Base-by-base conservation (phyloP, 257 asterid genomes). In the Scutellaria baicalensis region DNA sequence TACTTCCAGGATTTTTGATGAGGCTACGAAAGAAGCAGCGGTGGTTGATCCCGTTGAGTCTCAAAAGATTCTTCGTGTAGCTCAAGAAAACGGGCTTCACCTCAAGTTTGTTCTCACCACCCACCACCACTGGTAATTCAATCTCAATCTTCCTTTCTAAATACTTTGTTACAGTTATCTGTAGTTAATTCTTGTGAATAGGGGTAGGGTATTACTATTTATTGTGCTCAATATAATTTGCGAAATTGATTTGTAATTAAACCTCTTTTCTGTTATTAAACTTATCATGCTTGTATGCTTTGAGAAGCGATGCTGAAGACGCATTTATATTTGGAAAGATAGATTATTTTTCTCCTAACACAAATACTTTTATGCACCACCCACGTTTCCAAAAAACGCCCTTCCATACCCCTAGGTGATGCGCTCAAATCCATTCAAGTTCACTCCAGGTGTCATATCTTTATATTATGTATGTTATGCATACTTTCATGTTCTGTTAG, bases 11-110 rank as follows among this genome's bases (percentile, higher is more conserved):
- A 83, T 85, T 52, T 64, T 85, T 1, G 96, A 90, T 64, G 96
- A 87, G 66, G 66, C 77, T n/a, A 83, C 95, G 6, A 93, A 88
- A 74, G 91, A 88, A 72, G 98, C 93, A 50, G 97, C 97, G 5
- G 97, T 79, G 17, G 98, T 90, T 8, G 98, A 93, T 71, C 97
- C 98, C 3, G 97, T 84, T 20, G 96, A 93, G 88, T 96, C 98
- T 49, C 91, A 82, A 76, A 93, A 85, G 83, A 73, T 93, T 63
- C 80, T 85, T 45, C 79, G 83, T 6, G 93, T 82, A 14, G 98
- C 95, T 59, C 75, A 84, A 67, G 97, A 93, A 74, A 86, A 91
- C 60, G 95, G 87, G 10, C 91, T 79, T 67, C 59, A 82, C 58
- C 87, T 93, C 7, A 89, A 91, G 85, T 69, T 86, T 47, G 92